Base-by-base conservation (phyloP, 2,329 filamentous ascomycete species). In the Madurella mycetomatis region DNA sequence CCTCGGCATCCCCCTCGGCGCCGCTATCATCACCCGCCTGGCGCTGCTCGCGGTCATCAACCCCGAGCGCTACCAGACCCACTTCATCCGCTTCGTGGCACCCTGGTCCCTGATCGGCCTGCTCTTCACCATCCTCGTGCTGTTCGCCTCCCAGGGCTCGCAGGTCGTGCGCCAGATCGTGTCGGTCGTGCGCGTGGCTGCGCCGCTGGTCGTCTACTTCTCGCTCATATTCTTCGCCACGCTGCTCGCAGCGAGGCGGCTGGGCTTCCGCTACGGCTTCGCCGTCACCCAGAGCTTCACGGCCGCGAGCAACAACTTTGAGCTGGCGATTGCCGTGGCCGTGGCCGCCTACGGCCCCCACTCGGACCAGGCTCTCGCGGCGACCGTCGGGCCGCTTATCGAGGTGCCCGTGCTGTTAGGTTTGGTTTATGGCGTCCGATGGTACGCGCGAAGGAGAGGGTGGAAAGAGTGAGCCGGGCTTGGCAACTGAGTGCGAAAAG, bases 291-390 rank as follows among this genome's bases (percentile, higher is more conserved):
- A 56, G 47, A 51, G 50, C 16, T 53, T 56, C 11, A 56, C 54
- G 5, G 54, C 54, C 7, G 66, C 89, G 1, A 95, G 90, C 68
- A 96, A 96, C 66, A 95, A 96, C 67, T 96, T 96, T 65, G 91
- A 96, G 73, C 74, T 96, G 19, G 90, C 91, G 0, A 95, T 96
- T 70, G 90, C 90, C 0, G 90, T 96, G 0, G 88, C 88, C 0
- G 85, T 95, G 2, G 87, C 90, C 0, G 86, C 86, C 0, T 95
- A 87, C 70, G 91, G 90, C 0, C 79, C 86, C 0, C 74, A 87
- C 41, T 92, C 88, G 63, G 84, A 91, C 47, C 85, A 95, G 70
- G 90, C 90, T 0, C 73, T 95, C 43, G 90, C 91, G 1, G 78
- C 87, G 8, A 95, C 90, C 0, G 90, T 95, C 0, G 90, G 90